Base-by-base conservation (phyloP, 1,284 basidiomycete genomes). In the Irpex lacteus region DNA sequence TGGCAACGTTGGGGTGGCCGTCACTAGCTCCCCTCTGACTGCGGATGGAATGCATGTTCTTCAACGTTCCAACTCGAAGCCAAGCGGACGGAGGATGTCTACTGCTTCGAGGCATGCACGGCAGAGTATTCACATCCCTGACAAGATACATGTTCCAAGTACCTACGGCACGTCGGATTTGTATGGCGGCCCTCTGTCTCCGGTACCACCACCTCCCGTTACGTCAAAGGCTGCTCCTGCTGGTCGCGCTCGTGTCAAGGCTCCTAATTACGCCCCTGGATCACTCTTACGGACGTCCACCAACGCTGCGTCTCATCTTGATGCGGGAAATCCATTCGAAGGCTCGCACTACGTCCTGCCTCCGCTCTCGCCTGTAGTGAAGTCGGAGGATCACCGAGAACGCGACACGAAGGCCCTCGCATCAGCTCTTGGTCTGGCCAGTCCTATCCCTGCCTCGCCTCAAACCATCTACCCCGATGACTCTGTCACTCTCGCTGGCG, bases 391-490 rank as follows among this genome's bases (percentile, higher is more conserved):
- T 26, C 78, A 77, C 62, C 75, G 82, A 60, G 79, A 81, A 60
- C 76, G 79, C 34, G 82, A 87, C 68, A 84, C 81, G 11, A 80
- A 78, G 67, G 84, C 85, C 47, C 71, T 87, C 63, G 79, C 84
- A 2, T 79, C 79, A 60, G 86, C 83, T 0, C 76, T 86, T n/a
- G 86, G 86, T 9, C 72, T 88, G n/a, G 67, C 65, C 13, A 73
- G 67, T 44, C 73, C 76, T 1, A 64, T 61, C 3, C 67, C 79
- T 34, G 78, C 77, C 52, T 83, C 80, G 13, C 88, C 85, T 36
- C 85, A 83, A 68, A 88, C 87, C 5, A 70, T 90, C 63, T 88
- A 86, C 70, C 88, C 88, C 4, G 89, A 91, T 64, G 89, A 90
- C 74, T 90, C 88, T 8, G 76, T 88, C 72, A 88, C 86, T 63